Conservation (phyloP, 345 rosid species). For the Cardiospermum halicacabum region DNA sequence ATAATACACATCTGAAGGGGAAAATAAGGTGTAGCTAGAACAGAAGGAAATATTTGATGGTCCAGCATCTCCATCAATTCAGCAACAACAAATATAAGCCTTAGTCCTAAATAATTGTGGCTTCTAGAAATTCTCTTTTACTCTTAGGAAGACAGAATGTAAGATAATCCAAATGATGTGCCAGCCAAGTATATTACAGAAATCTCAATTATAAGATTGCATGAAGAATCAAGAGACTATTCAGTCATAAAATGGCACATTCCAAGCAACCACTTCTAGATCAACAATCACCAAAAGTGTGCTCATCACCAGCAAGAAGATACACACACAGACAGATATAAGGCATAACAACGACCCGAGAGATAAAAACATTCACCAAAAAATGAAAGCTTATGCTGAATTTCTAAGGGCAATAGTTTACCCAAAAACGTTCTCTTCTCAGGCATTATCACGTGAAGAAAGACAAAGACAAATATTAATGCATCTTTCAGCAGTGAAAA, state of each 20-base stretch:
- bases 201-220: background rate
- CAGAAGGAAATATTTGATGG: background rate
- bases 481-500: background rate
- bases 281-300: background rate
- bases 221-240: background rate
- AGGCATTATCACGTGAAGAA: background rate
- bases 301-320: background rate
- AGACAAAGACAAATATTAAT: background rate
- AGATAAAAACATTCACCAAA: background rate
- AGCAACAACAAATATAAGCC: too few relatives aligned
- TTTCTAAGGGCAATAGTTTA: background rate
- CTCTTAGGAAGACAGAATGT: background rate
- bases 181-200: background rate
- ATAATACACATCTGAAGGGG: too few relatives aligned
- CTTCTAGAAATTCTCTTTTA: too few relatives aligned
- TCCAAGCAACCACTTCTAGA: background rate
- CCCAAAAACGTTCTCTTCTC: background rate
- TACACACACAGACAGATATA: background rate
- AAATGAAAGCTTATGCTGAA: background rate
- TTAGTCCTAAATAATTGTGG: too few relatives aligned
- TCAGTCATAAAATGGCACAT: background rate
- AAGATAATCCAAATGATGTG: background rate
- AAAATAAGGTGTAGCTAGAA: background rate
- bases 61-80: too few relatives aligned
- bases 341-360: background rate